phyloP scores from a whole-genome alignment of 495 filamentous ascomycete species.

The Pseudomonodictys pantanalensis region DNA sequence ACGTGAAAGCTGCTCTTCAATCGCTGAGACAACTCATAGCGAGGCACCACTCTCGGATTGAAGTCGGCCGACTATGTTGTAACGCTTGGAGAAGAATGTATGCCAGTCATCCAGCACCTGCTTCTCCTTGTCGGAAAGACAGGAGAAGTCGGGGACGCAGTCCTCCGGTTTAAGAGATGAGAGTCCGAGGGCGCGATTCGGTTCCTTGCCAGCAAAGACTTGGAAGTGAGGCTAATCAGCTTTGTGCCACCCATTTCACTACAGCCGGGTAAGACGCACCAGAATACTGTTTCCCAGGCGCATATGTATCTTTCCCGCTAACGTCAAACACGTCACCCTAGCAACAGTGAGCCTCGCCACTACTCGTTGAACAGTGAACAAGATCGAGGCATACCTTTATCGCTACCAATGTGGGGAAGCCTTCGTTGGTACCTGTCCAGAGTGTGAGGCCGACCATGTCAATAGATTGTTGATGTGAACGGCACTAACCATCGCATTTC shows the following conservation, averaged over 20 bases:
- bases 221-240: slow-evolving; percentile 1
- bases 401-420: slow-evolving; percentile 79
- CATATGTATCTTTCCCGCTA: slow-evolving; percentile 77
- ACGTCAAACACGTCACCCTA: slow-evolving; percentile 93
- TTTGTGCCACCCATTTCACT: not conserved
- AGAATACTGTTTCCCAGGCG: slow-evolving; percentile 76
- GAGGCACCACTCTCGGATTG: slow-evolving; percentile 2
- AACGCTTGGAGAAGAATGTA: slow-evolving; percentile 93
- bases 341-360: not conserved
- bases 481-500: slow-evolving; percentile 68
- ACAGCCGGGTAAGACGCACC: slow-evolving; percentile 52
- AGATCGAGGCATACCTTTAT: slow-evolving; percentile 61
- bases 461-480: not conserved
- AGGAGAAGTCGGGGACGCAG: slow-evolving; percentile 77
- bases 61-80: slow-evolving; percentile 74
- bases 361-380: not conserved
- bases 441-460: not conserved
- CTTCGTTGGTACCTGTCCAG: slow-evolving; percentile 55
- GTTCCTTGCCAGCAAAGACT: slow-evolving; percentile 96
- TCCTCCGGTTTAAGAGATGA: slow-evolving; percentile 86
- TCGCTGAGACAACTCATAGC: not conserved
- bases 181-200: slow-evolving; percentile 80
- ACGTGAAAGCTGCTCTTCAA: no score
- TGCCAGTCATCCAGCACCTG: slow-evolving; percentile 83
- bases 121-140: slow-evolving; percentile 85